Evolutionary conservation across 2,329 filamentous ascomycete genomes (phyloP), one percentile per base, ranked within the genome.

Genomic region (Trichoderma polysporum): DNA sequence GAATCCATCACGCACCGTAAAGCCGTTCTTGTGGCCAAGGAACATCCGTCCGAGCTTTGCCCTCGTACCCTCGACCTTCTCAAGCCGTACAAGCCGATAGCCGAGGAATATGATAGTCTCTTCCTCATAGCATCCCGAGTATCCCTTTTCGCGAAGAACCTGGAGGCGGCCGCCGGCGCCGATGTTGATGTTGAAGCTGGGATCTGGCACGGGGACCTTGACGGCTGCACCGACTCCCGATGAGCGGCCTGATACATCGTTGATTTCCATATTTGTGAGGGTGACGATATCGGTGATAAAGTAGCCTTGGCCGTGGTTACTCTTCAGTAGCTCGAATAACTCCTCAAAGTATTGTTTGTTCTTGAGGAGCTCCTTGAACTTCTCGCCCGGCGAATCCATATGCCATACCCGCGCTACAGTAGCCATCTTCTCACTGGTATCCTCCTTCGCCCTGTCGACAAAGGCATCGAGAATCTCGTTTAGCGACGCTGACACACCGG

Each of bases 21-120:
- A 69, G 13, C 73, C 74, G 47, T 71, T 66, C 64, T 72, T 79
- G 71, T 85, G 83, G 12, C 84, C 84, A 45, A 81, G 80, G 70
- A 86, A 85, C 2, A 77, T 71, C 17, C 78, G 64, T 2, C 74
- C 74, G 4, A 71, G 70, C 68, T 59, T 75, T 22, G 73, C 73
- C 10, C 74, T 69, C 41, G 58, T 66, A 15, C 74, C 73, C 37
- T 67, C 66, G 19, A 74, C 72, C 68, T 74, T 74, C 49, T 74
- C 73, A 10, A 75, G 73, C 47, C 69, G 68, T 6, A 75, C 69
- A 37, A 70, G 72, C 2, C 74, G 54, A 69, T 74, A 73, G 15
- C 74, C 74, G 29, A 75, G 69, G 37, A 75, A 75, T 1, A 75
- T 72, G 39, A 75, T 73, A n/a, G 69, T 69, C 67, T 75, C 74